Evolutionary conservation across 31 red algal genomes (phyloP), one percentile per base, ranked within the genome.

Genomic region (Bonnemaisonia californica): DNA sequence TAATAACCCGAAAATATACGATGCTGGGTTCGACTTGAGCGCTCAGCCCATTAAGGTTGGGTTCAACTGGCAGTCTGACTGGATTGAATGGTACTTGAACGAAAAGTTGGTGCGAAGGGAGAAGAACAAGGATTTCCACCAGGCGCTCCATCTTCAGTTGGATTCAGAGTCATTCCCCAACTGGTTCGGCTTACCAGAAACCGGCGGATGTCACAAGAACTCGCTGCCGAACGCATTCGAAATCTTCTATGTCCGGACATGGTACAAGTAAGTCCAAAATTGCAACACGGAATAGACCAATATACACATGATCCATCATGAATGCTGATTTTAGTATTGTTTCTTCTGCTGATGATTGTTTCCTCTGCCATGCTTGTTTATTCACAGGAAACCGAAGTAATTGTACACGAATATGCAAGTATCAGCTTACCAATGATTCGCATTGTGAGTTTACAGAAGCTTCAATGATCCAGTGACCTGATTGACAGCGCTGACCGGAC

Each of bases 401-500:
- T 51, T 51, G 45, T 51, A 7, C 9, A 11, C 16, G 9, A 51
- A 16, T n/a, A n/a, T n/a, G n/a, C n/a, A n/a, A n/a, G n/a, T n/a
- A n/a, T n/a, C n/a, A n/a, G n/a, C n/a, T n/a, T n/a, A n/a, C n/a
- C n/a, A n/a, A n/a, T n/a, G n/a, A n/a, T n/a, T n/a, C n/a, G n/a
- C n/a, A n/a, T n/a, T n/a, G 45, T 51, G 16, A 51, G 45, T 4
- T 90, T 69, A 95, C 9, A 95, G 73, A 23, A 95, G 93, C 76
- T 84, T 95, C 39, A 95, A 63, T 32, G 84, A 79, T 42, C 76
- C 76, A 26, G 93, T 95, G 29, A 95, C 87, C 41, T 91, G 51
- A 67, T 95, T 77, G 22, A 95, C 79, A 60, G 79, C 28, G 56
- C 74, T 77, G 54, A 73, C 93, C 5, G 93, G 93, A 61, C 77